Base-by-base conservation (phyloP, 805 yeast species). In the Candida qinlingensis region DNA sequence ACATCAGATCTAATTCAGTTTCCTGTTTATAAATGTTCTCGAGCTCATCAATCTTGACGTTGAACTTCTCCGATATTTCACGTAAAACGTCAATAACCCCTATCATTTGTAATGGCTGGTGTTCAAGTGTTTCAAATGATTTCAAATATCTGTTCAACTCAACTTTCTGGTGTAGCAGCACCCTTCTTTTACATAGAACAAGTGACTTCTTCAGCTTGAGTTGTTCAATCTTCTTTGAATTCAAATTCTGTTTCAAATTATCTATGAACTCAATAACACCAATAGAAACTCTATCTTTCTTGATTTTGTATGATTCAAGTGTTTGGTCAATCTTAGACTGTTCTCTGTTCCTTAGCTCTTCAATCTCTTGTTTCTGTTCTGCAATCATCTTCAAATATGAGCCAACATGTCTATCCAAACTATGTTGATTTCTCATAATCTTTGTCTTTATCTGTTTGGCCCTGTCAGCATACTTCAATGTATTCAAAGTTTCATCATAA, bases 361-460 rank as follows among this genome's bases (percentile, higher is more conserved):
- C 86, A 49, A 88, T 87, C 61, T 84, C 90, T 48, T 73, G 76
- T 55, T 80, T 80, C 60, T 87, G 96, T 58, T 86, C 90, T 3
- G 90, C 80, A 36, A 89, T 89, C 85, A 86, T 85, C 65, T 83
- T 83, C 60, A 87, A 68, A 60, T 89, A 90, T 4, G 91, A 83
- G 0, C 94, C 89, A 40, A 89, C 91, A 66, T 88, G 96, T 39
- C 92, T 72, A 60, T 84, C 87, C 52, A 90, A 73, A 49, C 81
- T 83, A 45, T 81, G 89, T 52, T 81, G 82, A 61, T 90, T 90
- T 52, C 94, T 67, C 3, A 78, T 73, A 3, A 87, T 71, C 56
- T 87, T 87, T 0, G 96, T 91, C 61, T 87, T 87, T 56, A 91
- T 91, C 55, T 85, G 90, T 61, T 90, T 90, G 12, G 97, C 97